Conservation (phyloP, 2,329 filamentous ascomycete genomes). For the Didymellaceae sp. region DNA sequence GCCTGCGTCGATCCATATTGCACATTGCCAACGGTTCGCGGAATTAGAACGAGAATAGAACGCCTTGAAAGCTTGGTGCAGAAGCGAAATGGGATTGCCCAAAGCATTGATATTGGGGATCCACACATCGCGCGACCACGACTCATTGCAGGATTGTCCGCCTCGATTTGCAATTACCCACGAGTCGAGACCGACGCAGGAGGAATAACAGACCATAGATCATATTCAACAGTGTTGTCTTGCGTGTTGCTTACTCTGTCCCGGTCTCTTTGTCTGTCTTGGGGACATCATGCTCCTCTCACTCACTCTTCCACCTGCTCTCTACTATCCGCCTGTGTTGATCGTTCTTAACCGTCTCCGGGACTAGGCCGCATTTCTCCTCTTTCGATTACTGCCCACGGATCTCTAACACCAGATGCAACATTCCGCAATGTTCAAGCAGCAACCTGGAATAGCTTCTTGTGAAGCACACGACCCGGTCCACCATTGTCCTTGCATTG, state of each 20-base stretch:
- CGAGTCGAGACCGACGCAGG: slow-evolving; percentile 10
- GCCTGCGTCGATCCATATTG: slow-evolving; percentile 18
- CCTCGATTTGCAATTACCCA: slow-evolving; percentile 13
- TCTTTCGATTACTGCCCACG: neutral
- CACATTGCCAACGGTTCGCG: slow-evolving; percentile 19
- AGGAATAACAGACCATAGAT: slow-evolving; percentile 9
- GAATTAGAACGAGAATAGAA: slow-evolving; percentile 25
- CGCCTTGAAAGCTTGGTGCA: slow-evolving; percentile 19
- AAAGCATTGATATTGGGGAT: slow-evolving; percentile 22
- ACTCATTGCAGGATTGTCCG: slow-evolving; percentile 8
- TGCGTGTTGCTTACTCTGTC: neutral
- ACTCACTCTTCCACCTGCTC: neutral
- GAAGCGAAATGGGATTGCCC: slow-evolving; percentile 24
- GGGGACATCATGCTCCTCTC: too few species aligned
- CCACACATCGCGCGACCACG: slow-evolving; percentile 13
- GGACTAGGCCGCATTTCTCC: neutral
- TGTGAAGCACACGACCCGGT: too few species aligned
- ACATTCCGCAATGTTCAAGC: too few species aligned
- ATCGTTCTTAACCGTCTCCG: too few species aligned
- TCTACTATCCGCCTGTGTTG: neutral
- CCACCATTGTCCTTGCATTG: too few species aligned
- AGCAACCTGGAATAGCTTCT: too few species aligned
- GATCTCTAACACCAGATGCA: too few species aligned
- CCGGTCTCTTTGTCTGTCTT: neutral
- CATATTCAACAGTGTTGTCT: neutral